Evolutionary conservation across 768 basidiomycete species (phyloP).

Genomic region (Tricholoma hemisulphureum): DNA sequence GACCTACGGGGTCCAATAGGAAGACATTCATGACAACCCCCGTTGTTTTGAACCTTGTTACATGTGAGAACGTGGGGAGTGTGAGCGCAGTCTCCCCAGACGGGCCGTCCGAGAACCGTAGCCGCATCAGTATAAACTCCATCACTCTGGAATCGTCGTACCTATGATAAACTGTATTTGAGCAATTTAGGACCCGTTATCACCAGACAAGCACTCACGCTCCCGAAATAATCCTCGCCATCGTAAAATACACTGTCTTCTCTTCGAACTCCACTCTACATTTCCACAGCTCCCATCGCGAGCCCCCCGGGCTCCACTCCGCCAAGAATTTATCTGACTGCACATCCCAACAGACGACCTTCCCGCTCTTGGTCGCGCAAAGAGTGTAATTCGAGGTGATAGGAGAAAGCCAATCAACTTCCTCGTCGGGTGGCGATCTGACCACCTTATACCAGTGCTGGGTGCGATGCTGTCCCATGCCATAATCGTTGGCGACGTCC

Average conservation of each 20-base stretch:
- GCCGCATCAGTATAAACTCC: conserved; percentile 70
- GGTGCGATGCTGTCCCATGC: conserved; percentile 9
- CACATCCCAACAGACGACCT: conserved; percentile 77
- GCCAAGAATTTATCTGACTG: conserved; percentile 58
- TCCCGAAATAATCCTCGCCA: conserved; percentile 60
- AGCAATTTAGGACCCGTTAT: background rate
- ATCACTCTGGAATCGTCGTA: conserved; percentile 63
- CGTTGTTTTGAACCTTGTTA: conserved; percentile 61
- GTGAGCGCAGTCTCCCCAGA: conserved; percentile 36
- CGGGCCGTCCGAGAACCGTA: conserved; percentile 54
- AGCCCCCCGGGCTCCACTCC: conserved; percentile 62
- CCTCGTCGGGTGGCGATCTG: conserved; percentile 61
- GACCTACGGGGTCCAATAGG: conserved; percentile 60
- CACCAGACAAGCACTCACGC: conserved; percentile 37
- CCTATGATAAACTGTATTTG: conserved; percentile 24
- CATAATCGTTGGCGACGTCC: conserved; percentile 25
- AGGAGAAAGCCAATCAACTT: conserved; percentile 75
- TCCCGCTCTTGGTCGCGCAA: conserved; percentile 75
- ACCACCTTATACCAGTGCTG: conserved; percentile 67
- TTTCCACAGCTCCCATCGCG: conserved; percentile 72
- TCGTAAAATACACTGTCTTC: conserved; percentile 69
- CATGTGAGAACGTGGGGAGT: conserved; percentile 53
- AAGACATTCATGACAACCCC: conserved; percentile 80
- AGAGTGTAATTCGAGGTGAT: conserved; percentile 75
- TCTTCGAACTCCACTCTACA: conserved; percentile 75